These are phyloP conservation scores for Pichia sp. DNA, from an alignment of 1,139 yeast species.

Conservation along the genomic window DNA sequence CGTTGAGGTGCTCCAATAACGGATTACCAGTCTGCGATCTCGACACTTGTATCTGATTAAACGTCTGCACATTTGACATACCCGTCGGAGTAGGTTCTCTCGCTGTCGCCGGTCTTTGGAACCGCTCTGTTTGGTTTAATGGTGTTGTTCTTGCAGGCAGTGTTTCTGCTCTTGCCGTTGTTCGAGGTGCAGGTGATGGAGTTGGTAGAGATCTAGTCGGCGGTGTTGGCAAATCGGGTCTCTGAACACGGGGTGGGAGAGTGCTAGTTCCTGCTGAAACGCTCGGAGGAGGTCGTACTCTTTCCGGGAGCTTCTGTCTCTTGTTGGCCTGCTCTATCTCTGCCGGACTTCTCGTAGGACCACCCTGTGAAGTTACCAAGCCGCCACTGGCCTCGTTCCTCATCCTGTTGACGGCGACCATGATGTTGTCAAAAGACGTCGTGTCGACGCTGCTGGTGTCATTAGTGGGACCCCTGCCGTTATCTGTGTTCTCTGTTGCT, in stretches of 20 bases:
- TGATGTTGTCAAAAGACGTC: conserved; percentile 61
- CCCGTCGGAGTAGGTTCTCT: neutral
- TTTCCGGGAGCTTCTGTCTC: conserved; percentile 7
- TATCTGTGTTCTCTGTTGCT: neutral
- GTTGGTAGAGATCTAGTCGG: neutral
- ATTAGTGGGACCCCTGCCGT: neutral
- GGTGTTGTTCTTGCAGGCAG: neutral
- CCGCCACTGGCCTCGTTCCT: conserved; percentile 25
- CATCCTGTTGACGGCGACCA: conserved; percentile 60
- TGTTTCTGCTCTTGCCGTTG: too few species aligned
- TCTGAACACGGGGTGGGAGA: neutral
- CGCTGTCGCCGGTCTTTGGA: neutral
- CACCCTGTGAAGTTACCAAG: neutral
- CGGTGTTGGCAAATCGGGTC: neutral
- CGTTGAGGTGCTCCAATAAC: conserved; percentile 44
- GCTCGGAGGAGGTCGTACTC: conserved; percentile 2
- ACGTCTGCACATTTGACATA: conserved; percentile 22
- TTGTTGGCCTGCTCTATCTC: neutral
- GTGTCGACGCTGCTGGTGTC: conserved; percentile 36
- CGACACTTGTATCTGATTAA: conserved; percentile 40
- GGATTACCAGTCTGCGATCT: conserved; percentile 63
- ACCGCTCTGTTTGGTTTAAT: neutral
- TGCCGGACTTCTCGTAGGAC: conserved; percentile 9
- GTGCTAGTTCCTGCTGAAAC: too few species aligned
- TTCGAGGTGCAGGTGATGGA: too few species aligned